Evolutionary conservation across 257 asterid species (phyloP).

Genomic region (Gentiana dahurica): DNA sequence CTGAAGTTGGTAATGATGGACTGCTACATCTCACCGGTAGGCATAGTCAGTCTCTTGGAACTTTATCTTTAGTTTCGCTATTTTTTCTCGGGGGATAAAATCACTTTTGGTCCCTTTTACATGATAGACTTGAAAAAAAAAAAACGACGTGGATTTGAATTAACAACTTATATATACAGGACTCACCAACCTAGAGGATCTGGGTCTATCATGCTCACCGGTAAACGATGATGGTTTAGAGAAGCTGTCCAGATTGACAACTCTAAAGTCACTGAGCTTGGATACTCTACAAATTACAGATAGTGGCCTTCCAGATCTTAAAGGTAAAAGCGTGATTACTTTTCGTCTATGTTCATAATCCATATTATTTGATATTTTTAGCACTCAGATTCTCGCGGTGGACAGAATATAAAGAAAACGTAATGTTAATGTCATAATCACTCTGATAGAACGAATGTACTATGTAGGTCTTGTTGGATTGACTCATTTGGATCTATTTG

Average conservation of each 20-base stretch:
- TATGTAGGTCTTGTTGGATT: conserved; percentile 78
- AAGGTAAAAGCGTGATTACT: conserved; percentile 8
- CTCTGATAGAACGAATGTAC: neutral
- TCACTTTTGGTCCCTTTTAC: neutral
- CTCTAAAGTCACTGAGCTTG: conserved; percentile 27
- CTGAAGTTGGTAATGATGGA: conserved; percentile 80
- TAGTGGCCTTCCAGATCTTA: conserved; percentile 21
- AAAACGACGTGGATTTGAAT: neutral
- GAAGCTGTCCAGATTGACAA: conserved; percentile 19
- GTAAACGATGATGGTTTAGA: conserved; percentile 23
- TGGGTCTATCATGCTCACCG: conserved; percentile 23
- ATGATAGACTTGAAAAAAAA: neutral
- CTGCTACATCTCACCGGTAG: conserved; percentile 75
- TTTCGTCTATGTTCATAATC: neutral
- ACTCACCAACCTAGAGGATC: conserved; percentile 24
- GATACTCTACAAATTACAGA: conserved; percentile 33
- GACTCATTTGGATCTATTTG: conserved; percentile 89
- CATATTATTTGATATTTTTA: neutral
- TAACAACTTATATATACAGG: conserved; percentile 12
- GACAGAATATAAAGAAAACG: too few relatives aligned
- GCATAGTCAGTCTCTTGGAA: neutral
- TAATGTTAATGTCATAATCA: too few relatives aligned
- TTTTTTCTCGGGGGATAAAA: too few relatives aligned
- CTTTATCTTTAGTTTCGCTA: neutral
- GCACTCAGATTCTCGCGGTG: too few relatives aligned